Conservation (phyloP, 805 yeast species). For the Ogataea naganishii region DNA sequence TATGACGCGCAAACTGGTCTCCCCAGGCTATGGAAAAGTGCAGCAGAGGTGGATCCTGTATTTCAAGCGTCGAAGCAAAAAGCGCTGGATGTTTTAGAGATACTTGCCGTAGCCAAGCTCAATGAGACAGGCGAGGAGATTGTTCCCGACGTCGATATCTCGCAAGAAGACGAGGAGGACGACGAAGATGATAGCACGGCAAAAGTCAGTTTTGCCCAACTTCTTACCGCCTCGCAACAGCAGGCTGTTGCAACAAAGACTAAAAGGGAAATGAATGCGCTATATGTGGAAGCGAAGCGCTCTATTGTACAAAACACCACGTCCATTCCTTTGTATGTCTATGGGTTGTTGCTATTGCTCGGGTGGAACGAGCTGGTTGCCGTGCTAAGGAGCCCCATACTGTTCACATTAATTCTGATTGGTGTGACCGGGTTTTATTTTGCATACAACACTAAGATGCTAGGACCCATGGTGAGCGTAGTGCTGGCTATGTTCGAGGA, state of each 20-base stretch:
- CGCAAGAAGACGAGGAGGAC: conserved; percentile 24
- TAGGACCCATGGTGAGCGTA: conserved; percentile 66
- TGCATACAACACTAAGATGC: conserved; percentile 59
- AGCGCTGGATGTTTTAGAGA: conserved; percentile 51
- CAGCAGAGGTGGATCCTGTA: conserved; percentile 60
- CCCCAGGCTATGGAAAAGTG: conserved; percentile 74
- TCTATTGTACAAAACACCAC: conserved; percentile 71
- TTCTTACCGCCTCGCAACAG: conserved; percentile 51
- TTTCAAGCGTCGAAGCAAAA: conserved; percentile 51
- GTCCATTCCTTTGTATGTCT: conserved; percentile 78
- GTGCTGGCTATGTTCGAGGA: conserved; percentile 50
- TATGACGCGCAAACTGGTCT: conserved; percentile 76
- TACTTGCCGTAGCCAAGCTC: conserved; percentile 46
- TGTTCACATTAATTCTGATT: conserved; percentile 54
- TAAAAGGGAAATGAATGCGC: conserved; percentile 68
- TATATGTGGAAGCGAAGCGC: conserved; percentile 81
- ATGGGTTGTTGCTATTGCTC: conserved; percentile 57
- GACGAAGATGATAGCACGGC: conserved; percentile 31
- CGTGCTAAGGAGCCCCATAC: conserved; percentile 76
- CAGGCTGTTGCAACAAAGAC: conserved; percentile 48
- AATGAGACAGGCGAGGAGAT: conserved; percentile 42
- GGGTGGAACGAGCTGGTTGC: conserved; percentile 98
- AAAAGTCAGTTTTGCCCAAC: conserved; percentile 41
- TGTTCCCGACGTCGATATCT: conserved; percentile 47
- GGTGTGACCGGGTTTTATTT: conserved; percentile 54